phyloP scores from a whole-genome alignment of 768 basidiomycete species.

The Xanthoconium purpureum region DNA sequence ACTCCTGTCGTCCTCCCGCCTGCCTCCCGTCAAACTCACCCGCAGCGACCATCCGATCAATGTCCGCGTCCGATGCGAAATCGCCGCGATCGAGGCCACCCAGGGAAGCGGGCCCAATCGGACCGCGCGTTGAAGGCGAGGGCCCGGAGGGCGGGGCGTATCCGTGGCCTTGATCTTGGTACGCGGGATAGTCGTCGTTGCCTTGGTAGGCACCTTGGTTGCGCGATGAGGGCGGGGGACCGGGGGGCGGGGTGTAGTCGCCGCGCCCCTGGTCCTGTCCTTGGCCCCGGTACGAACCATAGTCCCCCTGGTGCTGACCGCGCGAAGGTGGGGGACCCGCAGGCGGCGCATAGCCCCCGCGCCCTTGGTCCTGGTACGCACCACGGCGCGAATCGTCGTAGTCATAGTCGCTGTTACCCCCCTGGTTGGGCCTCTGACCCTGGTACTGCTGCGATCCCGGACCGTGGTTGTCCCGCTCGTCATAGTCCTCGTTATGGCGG shows the following conservation, averaged over 20 bases:
- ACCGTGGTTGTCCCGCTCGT: neutral
- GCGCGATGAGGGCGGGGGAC: neutral
- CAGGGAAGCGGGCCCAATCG: neutral
- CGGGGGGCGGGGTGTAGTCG: neutral
- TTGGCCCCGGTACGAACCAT: too few relatives aligned
- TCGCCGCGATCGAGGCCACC: constrained; percentile 23
- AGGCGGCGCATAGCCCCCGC: neutral
- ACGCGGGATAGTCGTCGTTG: neutral
- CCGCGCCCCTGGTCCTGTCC: neutral
- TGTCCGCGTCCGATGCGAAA: constrained; percentile 30
- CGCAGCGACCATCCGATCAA: constrained; percentile 17
- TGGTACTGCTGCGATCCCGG: neutral
- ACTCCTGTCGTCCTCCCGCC: neutral
- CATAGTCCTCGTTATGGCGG: neutral
- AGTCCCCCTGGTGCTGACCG: too few relatives aligned
- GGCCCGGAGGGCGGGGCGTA: constrained; percentile 5
- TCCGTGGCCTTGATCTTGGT: neutral
- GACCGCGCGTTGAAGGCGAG: neutral
- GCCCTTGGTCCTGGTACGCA: neutral
- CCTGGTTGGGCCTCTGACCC: neutral
- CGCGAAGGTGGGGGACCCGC: neutral
- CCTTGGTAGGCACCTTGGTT: neutral
- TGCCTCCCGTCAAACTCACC: constrained; percentile 9
- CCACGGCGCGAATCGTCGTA: neutral
- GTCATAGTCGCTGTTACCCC: neutral